These are phyloP conservation scores for Ceratocystis eucalypticola DNA, from an alignment of 2,329 filamentous ascomycete genomes.

Conservation along the genomic window DNA sequence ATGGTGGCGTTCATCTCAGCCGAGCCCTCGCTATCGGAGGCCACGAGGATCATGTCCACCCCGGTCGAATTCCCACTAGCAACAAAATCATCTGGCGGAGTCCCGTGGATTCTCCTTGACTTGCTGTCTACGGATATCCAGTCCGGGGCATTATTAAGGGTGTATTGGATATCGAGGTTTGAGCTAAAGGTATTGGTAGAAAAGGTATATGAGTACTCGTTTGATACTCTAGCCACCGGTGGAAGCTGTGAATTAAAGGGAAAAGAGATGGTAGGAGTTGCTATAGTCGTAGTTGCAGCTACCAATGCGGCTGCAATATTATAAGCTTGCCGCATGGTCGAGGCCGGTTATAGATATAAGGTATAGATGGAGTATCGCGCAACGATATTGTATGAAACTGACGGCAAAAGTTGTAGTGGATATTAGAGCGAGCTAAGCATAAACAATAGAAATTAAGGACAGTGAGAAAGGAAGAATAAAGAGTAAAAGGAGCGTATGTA, in stretches of 20 bases:
- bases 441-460: neutral
- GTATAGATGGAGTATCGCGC: neutral
- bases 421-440: neutral
- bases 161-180: slow-evolving; percentile 47
- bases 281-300: slow-evolving; percentile 25
- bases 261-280: slow-evolving; percentile 40
- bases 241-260: slow-evolving; percentile 78
- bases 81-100: slow-evolving; percentile 43
- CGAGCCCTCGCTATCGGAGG: slow-evolving; percentile 52
- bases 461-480: slow-evolving; percentile 4
- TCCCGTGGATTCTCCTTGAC: slow-evolving; percentile 56
- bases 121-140: slow-evolving; percentile 63
- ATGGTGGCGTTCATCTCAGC: slow-evolving; percentile 53
- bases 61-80: slow-evolving; percentile 40
- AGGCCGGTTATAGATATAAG: neutral
- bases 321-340: slow-evolving; percentile 15
- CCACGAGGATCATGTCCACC: slow-evolving; percentile 51
- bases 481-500: neutral
- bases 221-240: slow-evolving; percentile 55
- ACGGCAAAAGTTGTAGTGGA: neutral
- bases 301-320: slow-evolving; percentile 23
- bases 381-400: neutral
- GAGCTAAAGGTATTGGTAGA: slow-evolving; percentile 61
- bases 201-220: slow-evolving; percentile 58
- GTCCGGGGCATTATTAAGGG: slow-evolving; percentile 45